Conservation (phyloP, 2,329 filamentous ascomycete species). For the Aspergillus alliaceus region DNA sequence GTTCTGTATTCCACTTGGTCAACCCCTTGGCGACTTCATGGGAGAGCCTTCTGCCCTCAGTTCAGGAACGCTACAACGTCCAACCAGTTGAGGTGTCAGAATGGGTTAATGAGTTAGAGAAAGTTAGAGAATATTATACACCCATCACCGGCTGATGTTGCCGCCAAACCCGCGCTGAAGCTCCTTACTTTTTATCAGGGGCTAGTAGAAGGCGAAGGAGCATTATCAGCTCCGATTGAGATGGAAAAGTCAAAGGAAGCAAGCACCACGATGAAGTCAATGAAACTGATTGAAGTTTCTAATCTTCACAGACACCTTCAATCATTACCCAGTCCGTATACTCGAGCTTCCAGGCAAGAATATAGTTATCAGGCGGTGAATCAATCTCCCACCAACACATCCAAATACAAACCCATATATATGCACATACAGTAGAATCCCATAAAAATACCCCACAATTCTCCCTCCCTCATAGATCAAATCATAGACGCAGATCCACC, state of each 20-base stretch:
- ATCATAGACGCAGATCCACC: background rate
- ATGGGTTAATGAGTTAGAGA: conserved; percentile 49
- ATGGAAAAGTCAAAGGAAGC: conserved; percentile 40
- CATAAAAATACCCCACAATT: too few species aligned
- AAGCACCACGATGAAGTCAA: conserved; percentile 45
- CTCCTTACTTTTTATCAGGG: conserved; percentile 51
- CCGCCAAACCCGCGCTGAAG: conserved; percentile 51
- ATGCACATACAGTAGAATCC: too few species aligned
- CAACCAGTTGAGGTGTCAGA: conserved; percentile 42
- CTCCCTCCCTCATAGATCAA: background rate
- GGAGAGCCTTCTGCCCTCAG: conserved; percentile 39
- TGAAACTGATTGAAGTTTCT: too few species aligned
- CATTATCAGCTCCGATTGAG: conserved; percentile 39
- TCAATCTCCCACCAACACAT: too few species aligned
- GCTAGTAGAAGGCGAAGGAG: conserved; percentile 29
- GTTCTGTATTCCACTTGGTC: conserved; percentile 46
- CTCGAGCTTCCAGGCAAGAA: too few species aligned
- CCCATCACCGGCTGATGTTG: conserved; percentile 37
- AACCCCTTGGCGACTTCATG: conserved; percentile 48
- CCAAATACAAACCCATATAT: too few species aligned
- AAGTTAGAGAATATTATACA: conserved; percentile 40
- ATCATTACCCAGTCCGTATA: too few species aligned
- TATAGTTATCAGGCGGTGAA: too few species aligned
- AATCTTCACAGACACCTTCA: too few species aligned
- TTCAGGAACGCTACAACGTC: conserved; percentile 44